Conservation (phyloP, 306 rosid species). For the apple (Malus domestica) region DNA sequence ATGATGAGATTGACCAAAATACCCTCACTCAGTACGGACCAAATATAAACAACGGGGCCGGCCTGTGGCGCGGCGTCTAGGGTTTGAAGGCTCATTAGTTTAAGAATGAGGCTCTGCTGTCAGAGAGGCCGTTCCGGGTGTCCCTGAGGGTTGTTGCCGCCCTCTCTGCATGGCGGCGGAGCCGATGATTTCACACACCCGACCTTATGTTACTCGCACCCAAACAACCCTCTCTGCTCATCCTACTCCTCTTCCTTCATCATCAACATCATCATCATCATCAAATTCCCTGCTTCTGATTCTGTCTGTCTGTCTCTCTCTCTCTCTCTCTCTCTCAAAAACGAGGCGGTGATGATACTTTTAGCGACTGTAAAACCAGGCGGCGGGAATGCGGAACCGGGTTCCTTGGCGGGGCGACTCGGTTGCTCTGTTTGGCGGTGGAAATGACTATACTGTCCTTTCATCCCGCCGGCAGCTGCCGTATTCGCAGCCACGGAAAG, state of each 20-base stretch:
- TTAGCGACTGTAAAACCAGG: conserved; percentile 2
- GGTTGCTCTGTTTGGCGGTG: not conserved
- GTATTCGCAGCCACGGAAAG: conserved; percentile 31
- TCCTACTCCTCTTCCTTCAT: not conserved
- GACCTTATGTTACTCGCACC: not conserved
- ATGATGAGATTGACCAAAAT: not conserved
- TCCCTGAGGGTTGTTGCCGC: not conserved
- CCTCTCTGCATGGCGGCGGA: conserved; percentile 27
- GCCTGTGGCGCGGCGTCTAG: not conserved
- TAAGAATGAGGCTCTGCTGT: conserved; percentile 41
- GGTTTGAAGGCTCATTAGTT: conserved; percentile 20
- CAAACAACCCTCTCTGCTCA: conserved; percentile 3
- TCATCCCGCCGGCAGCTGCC: not conserved
- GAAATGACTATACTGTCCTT: conserved; percentile 4
- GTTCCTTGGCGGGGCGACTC: conserved; percentile 37
- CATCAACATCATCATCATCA: not conserved
- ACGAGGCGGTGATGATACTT: conserved; percentile 37
- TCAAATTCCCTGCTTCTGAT: conserved; percentile 9
- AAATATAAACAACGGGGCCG: not conserved
- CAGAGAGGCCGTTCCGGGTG: conserved; percentile 11
- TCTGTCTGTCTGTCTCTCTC: not conserved
- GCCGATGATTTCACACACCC: conserved; percentile 20
- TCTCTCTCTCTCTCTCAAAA: not conserved
- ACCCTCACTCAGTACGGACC: not conserved
- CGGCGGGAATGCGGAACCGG: conserved; percentile 1